phyloP scores from a whole-genome alignment of 352 stramenopile species.

The Halophytophthora polymorphica region DNA sequence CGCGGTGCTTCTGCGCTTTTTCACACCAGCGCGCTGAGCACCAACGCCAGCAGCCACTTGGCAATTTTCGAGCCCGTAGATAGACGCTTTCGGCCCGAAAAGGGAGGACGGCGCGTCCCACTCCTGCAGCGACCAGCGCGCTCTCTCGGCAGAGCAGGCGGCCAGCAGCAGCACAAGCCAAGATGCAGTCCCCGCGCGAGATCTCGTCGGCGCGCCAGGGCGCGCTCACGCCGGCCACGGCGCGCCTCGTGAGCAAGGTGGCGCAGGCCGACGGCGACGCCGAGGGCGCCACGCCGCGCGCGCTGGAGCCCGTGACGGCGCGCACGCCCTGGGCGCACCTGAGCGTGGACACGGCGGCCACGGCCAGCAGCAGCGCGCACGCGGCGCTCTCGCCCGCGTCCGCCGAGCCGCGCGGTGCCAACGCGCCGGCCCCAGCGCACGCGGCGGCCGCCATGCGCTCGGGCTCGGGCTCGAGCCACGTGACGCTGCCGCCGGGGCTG shows the following conservation, averaged over 20 bases:
- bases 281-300: conserved; percentile 47
- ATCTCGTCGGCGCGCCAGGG: conserved; percentile 72
- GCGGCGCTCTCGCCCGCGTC: conserved; percentile 7
- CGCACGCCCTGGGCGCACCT: conserved; percentile 73
- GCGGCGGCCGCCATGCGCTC: conserved; percentile 44
- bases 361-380: conserved; percentile 3
- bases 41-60: no score
- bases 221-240: conserved; percentile 62
- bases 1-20: no score
- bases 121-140: no score
- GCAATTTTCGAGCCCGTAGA: no score
- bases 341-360: conserved; percentile 52
- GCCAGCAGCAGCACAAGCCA: no score
- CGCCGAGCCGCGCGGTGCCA: not conserved
- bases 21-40: no score
- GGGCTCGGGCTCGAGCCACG: conserved; percentile 36
- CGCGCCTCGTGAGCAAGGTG: conserved; percentile 48
- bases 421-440: conserved; percentile 19
- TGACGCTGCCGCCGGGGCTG: conserved; percentile 43
- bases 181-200: conserved; percentile 50
- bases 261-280: conserved; percentile 21
- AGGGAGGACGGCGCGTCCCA: no score
- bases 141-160: no score
- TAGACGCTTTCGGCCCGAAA: no score
- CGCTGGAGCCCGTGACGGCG: conserved; percentile 37